Evolutionary conservation across 257 asterid species (phyloP).

Genomic region (Apocynum venetum): DNA sequence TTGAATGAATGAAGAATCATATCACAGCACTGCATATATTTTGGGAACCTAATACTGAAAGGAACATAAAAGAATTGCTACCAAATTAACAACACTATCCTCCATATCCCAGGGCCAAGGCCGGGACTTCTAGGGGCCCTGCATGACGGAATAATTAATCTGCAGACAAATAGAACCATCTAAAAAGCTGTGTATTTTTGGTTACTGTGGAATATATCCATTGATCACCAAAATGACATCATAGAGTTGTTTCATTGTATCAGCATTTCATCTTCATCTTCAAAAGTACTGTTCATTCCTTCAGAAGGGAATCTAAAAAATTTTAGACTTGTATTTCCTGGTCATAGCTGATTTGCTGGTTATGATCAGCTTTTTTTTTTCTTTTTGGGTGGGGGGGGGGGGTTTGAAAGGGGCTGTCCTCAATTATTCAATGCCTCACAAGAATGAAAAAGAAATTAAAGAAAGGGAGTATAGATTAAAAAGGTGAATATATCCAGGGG

Average conservation of each 20-base stretch:
- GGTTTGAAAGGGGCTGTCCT: too few relatives aligned
- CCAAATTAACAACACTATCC: not conserved
- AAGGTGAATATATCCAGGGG: too few relatives aligned
- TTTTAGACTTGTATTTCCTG: too few relatives aligned
- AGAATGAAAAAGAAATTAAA: too few relatives aligned
- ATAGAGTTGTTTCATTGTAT: not conserved
- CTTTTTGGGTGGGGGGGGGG: too few relatives aligned
- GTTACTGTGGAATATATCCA: constrained; percentile 15
- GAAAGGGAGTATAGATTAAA: too few relatives aligned
- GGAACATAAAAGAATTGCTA: not conserved
- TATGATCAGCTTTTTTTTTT: too few relatives aligned
- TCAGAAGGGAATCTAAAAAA: too few relatives aligned
- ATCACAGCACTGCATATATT: not conserved
- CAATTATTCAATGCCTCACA: too few relatives aligned
- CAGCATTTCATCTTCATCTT: constrained; percentile 1
- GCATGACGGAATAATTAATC: constrained; percentile 7
- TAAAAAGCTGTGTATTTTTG: constrained; percentile 1
- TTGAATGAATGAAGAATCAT: too few relatives aligned
- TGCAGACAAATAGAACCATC: constrained; percentile 14
- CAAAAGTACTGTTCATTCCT: not conserved
- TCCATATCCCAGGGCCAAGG: too few relatives aligned
- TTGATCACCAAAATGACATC: constrained; percentile 15
- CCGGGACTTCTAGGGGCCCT: not conserved
- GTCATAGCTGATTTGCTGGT: too few relatives aligned
- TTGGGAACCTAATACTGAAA: not conserved